phyloP scores from a whole-genome alignment of 2,329 filamentous ascomycete species.

The Aspergillus udagawae region DNA sequence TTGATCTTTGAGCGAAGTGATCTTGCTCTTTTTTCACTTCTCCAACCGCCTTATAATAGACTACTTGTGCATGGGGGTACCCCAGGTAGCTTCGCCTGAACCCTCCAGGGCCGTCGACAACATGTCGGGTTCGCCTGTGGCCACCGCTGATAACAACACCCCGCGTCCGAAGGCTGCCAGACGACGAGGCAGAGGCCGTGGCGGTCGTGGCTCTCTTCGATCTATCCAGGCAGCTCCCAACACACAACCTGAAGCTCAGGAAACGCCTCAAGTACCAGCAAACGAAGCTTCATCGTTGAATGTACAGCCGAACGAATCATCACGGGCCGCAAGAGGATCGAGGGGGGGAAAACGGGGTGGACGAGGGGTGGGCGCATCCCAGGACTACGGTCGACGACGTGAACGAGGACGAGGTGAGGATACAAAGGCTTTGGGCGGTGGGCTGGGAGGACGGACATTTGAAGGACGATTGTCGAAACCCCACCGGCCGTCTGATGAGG shows the following conservation, averaged over 20 bases:
- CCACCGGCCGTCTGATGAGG: conserved; percentile 16
- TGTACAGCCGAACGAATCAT: conserved; percentile 5
- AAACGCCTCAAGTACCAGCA: conserved; percentile 1
- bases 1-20: neutral
- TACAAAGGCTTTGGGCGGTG: conserved; percentile 8
- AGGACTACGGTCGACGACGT: conserved; percentile 17
- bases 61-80: conserved; percentile 10
- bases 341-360: conserved; percentile 22
- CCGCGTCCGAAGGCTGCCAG: conserved; percentile 18
- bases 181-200: conserved; percentile 28
- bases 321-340: conserved; percentile 20
- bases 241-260: conserved; percentile 8
- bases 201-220: conserved; percentile 20
- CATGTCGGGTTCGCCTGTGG: conserved; percentile 14
- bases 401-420: conserved; percentile 15
- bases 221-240: conserved; percentile 6
- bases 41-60: neutral
- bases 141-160: conserved; percentile 9
- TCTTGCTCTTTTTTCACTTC: neutral
- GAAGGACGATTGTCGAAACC: conserved; percentile 40
- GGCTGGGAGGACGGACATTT: conserved; percentile 34
- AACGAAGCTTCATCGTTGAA: conserved; percentile 3
- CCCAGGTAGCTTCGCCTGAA: neutral
- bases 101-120: conserved; percentile 5
- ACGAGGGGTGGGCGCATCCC: conserved; percentile 15